Evolutionary conservation across 2,329 filamentous ascomycete genomes (phyloP).

Genomic region (Talaromyces verruculosus): DNA sequence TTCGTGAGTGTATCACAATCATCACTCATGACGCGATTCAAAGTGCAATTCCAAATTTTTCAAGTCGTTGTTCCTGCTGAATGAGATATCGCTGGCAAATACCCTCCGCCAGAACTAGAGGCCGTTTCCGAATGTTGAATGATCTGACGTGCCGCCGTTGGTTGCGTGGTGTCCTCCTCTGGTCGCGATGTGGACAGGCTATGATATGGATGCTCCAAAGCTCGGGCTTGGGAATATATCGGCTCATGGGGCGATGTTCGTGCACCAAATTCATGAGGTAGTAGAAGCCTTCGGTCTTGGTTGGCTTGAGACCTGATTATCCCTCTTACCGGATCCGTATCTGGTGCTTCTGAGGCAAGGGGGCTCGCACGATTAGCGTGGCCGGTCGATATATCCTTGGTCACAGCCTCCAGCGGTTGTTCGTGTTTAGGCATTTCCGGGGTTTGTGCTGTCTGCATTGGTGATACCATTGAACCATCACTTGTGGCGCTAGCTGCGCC

Average conservation of each 20-base stretch:
- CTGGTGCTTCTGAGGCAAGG: slow-evolving; percentile 7
- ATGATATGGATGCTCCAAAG: slow-evolving; percentile 10
- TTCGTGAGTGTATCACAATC: slow-evolving; percentile 13
- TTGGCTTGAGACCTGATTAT: slow-evolving; percentile 22
- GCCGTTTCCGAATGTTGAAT: slow-evolving; percentile 13
- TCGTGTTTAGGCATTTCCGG: slow-evolving; percentile 25
- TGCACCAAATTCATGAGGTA: slow-evolving; percentile 19
- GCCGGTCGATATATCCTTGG: background rate
- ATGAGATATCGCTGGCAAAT: slow-evolving; percentile 19
- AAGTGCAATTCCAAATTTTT: background rate
- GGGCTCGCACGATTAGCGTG: slow-evolving; percentile 1
- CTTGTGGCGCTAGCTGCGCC: slow-evolving; percentile 33
- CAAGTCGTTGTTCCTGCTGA: slow-evolving; percentile 20
- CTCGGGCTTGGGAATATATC: slow-evolving; percentile 8
- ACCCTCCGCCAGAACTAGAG: slow-evolving; percentile 14
- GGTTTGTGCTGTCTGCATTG: slow-evolving; percentile 24
- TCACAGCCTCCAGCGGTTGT: slow-evolving; percentile 12
- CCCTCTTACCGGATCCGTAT: slow-evolving; percentile 19
- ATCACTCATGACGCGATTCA: slow-evolving; percentile 13
- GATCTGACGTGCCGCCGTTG: slow-evolving; percentile 14
- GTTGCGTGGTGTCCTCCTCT: slow-evolving; percentile 12
- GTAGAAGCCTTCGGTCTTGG: slow-evolving; percentile 18
- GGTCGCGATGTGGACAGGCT: slow-evolving; percentile 2
- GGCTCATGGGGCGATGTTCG: slow-evolving; percentile 12
- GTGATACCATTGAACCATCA: slow-evolving; percentile 25